Evolutionary conservation across 441 rosid species (phyloP).

Genomic region (Cnidoscolus chayamansa): DNA sequence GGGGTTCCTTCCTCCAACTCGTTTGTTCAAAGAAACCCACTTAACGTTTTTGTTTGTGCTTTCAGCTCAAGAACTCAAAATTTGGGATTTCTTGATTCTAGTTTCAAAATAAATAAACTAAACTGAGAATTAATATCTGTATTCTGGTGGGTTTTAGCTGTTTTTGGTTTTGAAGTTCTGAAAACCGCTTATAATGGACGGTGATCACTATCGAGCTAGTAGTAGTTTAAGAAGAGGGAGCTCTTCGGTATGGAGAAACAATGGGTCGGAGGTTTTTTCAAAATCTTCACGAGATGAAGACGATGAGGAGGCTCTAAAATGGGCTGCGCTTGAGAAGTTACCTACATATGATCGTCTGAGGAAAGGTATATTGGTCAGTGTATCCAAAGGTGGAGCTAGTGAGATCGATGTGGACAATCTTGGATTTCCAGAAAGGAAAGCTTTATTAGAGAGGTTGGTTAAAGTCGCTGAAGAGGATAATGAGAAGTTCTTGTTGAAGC

Average conservation of each 20-base stretch:
- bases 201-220: background rate
- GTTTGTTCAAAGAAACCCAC: background rate
- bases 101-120: background rate
- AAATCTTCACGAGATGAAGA: background rate
- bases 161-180: background rate
- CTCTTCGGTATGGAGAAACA: conserved; percentile 10
- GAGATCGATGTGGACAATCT: conserved; percentile 26
- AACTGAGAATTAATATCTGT: background rate
- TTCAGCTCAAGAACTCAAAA: background rate
- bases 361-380: conserved; percentile 26
- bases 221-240: conserved; percentile 4
- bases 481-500: conserved; percentile 27
- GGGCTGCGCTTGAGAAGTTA: conserved; percentile 35
- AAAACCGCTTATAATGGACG: background rate
- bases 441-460: conserved; percentile 26
- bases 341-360: conserved; percentile 34
- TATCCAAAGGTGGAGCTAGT: conserved; percentile 7
- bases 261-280: background rate
- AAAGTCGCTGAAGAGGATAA: conserved; percentile 29
- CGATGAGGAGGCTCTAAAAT: conserved; percentile 31
- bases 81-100: background rate
- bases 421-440: conserved; percentile 24
- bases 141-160: background rate
- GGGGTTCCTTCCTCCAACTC: background rate
- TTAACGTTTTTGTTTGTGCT: background rate